phyloP scores from a whole-genome alignment of 1,284 basidiomycete species.

The Erythrobasidium hasegawianum region DNA sequence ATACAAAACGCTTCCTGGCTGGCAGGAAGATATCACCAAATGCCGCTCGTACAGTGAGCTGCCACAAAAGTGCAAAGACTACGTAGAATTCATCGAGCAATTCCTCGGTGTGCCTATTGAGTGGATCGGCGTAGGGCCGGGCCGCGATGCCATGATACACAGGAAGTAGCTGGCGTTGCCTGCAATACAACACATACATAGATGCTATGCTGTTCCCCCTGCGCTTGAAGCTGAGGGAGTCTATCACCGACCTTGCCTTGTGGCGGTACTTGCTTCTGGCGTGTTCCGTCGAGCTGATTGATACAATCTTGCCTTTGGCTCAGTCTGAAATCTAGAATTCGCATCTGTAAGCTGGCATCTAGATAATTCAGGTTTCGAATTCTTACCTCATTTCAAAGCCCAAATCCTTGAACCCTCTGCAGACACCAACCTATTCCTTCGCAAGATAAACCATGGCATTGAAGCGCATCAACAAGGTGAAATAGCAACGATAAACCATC shows the following conservation, averaged over 20 bases:
- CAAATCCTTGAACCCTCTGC: no score
- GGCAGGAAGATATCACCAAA: slow-evolving; percentile 75
- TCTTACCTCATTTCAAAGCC: no score
- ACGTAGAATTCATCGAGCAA: slow-evolving; percentile 82
- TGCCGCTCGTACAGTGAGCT: slow-evolving; percentile 69
- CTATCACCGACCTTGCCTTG: neutral
- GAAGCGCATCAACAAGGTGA: slow-evolving; percentile 97
- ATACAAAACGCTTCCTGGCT: slow-evolving; percentile 88
- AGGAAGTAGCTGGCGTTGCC: neutral
- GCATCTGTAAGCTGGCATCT: no score
- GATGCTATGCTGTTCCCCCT: neutral
- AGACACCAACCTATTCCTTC: no score
- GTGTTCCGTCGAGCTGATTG: no score
- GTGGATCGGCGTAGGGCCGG: slow-evolving; percentile 89
- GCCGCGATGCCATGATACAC: slow-evolving; percentile 71
- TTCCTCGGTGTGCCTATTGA: slow-evolving; percentile 74
- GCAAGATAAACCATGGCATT: slow-evolving; percentile 62
- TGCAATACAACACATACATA: neutral
- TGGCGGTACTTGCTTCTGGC: neutral
- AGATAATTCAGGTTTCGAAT: no score
- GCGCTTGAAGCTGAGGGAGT: neutral
- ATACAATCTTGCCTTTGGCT: no score
- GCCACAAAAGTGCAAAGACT: slow-evolving; percentile 79
- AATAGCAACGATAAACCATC: slow-evolving; percentile 42
- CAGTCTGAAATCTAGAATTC: no score